Evolutionary conservation across 495 filamentous ascomycete species (phyloP), one percentile per base, ranked within the genome.

Genomic region (Lichenothelia convexa): DNA sequence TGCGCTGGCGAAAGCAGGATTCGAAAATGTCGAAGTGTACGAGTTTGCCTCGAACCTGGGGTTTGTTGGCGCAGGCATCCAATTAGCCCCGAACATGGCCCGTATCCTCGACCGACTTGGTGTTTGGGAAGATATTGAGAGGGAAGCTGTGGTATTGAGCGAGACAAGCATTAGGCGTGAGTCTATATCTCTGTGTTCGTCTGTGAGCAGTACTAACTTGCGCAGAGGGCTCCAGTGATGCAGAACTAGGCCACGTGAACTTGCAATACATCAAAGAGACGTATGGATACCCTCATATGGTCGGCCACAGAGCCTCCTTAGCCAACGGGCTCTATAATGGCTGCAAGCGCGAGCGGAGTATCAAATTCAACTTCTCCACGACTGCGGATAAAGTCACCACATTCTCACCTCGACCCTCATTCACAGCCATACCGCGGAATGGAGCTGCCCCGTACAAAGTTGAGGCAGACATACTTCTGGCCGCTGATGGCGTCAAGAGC

Each of bases 51-150:
- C 73, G 13, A 73, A 78, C 38, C 60, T 86, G 2, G 80, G 80
- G 20, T 86, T 86, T 39, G 77, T 85, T 8, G 82, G 82, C 33
- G 80, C 79, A 5, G 80, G 80, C 19, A 82, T 87, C 45, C 79
- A 87, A 52, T 63, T 87, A 29, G 77, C 80, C 3, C 79, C 79
- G 1, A 85, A 89, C 41, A 79, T 86, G 62, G 71, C 71, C 18
- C 73, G 77, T 0, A 74, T 89, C 16, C 57, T 86, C 18, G 73
- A 81, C 49, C 53, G 66, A 8, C 60, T 78, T 20, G 79, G 75
- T 31, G 70, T 72, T 32, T 80, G 76, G 74, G 61, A 67, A 20
- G 61, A 66, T 18, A 84, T 85, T 48, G 67, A 66, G 38, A 59
- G 56, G 8, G 77, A 82, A 41, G 62, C 57, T 12, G 65, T 70